These are phyloP conservation scores for Crucibulum laeve DNA, from an alignment of 768 basidiomycete genomes.

Conservation along the genomic window DNA sequence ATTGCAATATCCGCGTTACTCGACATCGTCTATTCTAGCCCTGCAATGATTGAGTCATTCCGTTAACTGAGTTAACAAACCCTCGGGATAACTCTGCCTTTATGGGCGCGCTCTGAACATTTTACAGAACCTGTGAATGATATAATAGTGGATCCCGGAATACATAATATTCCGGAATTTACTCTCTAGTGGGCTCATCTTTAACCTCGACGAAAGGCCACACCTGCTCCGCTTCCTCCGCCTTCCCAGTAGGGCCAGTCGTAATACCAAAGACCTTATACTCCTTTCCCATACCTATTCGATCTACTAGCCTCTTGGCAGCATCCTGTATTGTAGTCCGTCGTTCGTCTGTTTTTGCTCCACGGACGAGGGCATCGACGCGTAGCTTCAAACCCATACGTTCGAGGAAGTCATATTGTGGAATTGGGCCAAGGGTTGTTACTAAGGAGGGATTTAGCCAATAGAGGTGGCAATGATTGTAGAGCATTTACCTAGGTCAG, in stretches of 20 bases:
- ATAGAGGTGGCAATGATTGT: not conserved
- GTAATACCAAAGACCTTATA: conserved; percentile 76
- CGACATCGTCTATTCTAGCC: too few species aligned
- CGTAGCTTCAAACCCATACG: conserved; percentile 72
- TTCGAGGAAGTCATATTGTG: conserved; percentile 75
- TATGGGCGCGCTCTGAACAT: too few species aligned
- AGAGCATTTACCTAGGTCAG: conserved; percentile 49
- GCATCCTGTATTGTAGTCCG: conserved; percentile 50
- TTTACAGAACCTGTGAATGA: too few species aligned
- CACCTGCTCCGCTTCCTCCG: conserved; percentile 7
- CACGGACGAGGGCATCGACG: conserved; percentile 53
- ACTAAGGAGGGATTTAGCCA: conserved; percentile 28
- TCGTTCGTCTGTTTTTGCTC: conserved; percentile 45
- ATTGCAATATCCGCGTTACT: too few species aligned
- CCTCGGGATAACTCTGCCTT: too few species aligned
- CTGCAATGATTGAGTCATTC: too few species aligned
- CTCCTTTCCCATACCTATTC: conserved; percentile 79
- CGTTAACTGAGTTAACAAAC: too few species aligned
- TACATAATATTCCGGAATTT: too few species aligned
- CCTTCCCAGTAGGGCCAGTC: too few species aligned
- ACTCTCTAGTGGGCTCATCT: not conserved
- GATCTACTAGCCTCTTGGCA: conserved; percentile 72
- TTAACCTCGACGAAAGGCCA: conserved; percentile 30
- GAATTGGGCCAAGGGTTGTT: conserved; percentile 58
- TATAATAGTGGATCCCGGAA: too few species aligned